Evolutionary conservation across 1,139 yeast genomes (phyloP).

Genomic region (Debaryomycetaceae sp.): DNA sequence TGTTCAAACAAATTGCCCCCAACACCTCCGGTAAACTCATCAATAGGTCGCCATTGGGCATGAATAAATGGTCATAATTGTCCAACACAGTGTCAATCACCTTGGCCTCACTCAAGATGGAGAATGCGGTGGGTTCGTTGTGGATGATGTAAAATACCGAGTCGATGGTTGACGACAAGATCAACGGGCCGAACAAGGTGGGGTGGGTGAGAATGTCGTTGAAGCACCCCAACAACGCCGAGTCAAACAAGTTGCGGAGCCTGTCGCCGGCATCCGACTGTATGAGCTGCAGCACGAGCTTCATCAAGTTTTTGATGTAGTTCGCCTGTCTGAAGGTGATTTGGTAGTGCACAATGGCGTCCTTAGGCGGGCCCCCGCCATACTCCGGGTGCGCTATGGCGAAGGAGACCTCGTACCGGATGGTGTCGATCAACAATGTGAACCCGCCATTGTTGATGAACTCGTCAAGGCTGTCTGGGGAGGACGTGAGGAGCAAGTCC

Average conservation of each 20-base stretch:
- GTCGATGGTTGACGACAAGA: slow-evolving; percentile 63
- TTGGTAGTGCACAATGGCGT: slow-evolving; percentile 49
- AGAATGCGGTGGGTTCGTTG: slow-evolving; percentile 87
- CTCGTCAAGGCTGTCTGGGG: slow-evolving; percentile 46
- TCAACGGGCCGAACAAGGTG: slow-evolving; percentile 60
- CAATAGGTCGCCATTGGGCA: slow-evolving; percentile 57
- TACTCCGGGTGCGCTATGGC: slow-evolving; percentile 54
- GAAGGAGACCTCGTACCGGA: slow-evolving; percentile 64
- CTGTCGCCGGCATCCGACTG: slow-evolving; percentile 79
- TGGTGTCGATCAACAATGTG: slow-evolving; percentile 51
- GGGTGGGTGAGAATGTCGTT: slow-evolving; percentile 59
- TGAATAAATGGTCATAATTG: slow-evolving; percentile 46
- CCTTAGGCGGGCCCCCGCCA: slow-evolving; percentile 50
- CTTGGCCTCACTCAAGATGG: slow-evolving; percentile 75
- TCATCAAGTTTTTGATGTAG: slow-evolving; percentile 51
- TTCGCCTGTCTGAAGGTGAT: slow-evolving; percentile 66
- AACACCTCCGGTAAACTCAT: slow-evolving; percentile 69
- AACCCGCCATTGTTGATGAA: slow-evolving; percentile 71
- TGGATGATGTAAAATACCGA: slow-evolving; percentile 73
- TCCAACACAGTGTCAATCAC: slow-evolving; percentile 64
- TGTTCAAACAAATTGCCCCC: slow-evolving; percentile 80
- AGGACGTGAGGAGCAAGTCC: slow-evolving; percentile 47
- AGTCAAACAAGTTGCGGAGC: slow-evolving; percentile 79
- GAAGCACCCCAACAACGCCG: slow-evolving; percentile 63
- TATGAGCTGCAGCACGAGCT: slow-evolving; percentile 60